Conservation (phyloP, 192 early-diverging fungal species). For the Gonapodya sp. region DNA sequence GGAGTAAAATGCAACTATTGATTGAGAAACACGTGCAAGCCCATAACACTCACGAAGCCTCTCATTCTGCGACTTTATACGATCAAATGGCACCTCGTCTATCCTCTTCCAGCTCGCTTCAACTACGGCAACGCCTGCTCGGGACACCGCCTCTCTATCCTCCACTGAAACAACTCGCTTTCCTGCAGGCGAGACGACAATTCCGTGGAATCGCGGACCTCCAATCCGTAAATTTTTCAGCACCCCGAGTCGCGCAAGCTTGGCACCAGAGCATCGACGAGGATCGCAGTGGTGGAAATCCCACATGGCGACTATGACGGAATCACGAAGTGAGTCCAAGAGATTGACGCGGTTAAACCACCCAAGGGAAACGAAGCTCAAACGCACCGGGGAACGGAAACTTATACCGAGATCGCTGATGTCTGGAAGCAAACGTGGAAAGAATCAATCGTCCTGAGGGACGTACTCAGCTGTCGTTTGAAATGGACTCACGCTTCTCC, state of each 20-base stretch:
- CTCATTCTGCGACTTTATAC: constrained; percentile 73
- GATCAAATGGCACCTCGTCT: constrained; percentile 88
- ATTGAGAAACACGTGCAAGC: not conserved
- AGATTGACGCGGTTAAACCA: not conserved
- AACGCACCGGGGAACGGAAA: not conserved
- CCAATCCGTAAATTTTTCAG: constrained; percentile 66
- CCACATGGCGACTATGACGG: constrained; percentile 21
- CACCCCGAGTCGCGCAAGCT: constrained; percentile 70
- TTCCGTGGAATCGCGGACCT: constrained; percentile 76
- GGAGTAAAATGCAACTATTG: not conserved
- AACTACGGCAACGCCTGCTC: constrained; percentile 79
- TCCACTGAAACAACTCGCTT: constrained; percentile 77
- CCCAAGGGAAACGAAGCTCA: not conserved
- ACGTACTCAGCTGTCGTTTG: too few relatives aligned
- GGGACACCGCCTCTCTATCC: constrained; percentile 65
- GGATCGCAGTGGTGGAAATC: constrained; percentile 99
- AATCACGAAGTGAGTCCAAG: not conserved
- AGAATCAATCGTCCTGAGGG: too few relatives aligned
- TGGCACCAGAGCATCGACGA: constrained; percentile 90
- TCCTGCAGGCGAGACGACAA: constrained; percentile 77
- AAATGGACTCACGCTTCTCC: not conserved
- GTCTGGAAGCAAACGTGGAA: too few relatives aligned
- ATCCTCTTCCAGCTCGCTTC: constrained; percentile 96
- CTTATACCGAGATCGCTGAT: not conserved
- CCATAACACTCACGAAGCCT: constrained; percentile 53